Conservation (phyloP, 2,329 filamentous ascomycete species). For the Dactylellina drechsleri region DNA sequence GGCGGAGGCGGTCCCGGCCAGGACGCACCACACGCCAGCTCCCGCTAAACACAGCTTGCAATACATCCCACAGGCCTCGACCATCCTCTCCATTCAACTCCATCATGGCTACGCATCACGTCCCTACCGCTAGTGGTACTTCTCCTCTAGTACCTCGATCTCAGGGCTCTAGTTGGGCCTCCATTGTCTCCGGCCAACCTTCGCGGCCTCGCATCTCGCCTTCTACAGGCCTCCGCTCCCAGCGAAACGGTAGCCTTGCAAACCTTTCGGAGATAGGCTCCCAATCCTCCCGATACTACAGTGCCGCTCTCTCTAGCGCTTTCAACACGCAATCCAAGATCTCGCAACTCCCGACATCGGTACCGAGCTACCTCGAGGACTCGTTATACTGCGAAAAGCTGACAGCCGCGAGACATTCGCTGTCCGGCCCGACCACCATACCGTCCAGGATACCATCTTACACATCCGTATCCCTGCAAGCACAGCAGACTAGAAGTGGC, state of each 20-base stretch:
- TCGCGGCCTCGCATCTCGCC: conserved; percentile 45
- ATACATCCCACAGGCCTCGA: neutral
- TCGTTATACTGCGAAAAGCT: conserved; percentile 58
- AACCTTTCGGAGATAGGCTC: conserved; percentile 50
- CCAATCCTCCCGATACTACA: conserved; percentile 47
- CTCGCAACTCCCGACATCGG: conserved; percentile 51
- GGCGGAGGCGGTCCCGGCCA: conserved; percentile 31
- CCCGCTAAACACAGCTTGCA: conserved; percentile 1
- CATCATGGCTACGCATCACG: conserved; percentile 12
- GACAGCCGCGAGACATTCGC: conserved; percentile 44
- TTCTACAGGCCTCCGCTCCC: conserved; percentile 37
- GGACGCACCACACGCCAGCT: conserved; percentile 12
- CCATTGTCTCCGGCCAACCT: conserved; percentile 50
- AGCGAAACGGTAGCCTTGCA: conserved; percentile 45
- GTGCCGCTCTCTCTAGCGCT: conserved; percentile 34
- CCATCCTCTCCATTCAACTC: neutral
- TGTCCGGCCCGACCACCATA: conserved; percentile 22
- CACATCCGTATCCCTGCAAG: conserved; percentile 64
- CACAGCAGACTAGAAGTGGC: conserved; percentile 63
- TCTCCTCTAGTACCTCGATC: conserved; percentile 28
- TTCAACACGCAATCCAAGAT: conserved; percentile 50
- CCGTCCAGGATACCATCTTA: conserved; percentile 32
- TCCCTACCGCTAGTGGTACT: conserved; percentile 16
- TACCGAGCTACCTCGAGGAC: conserved; percentile 58
- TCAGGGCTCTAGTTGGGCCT: conserved; percentile 46